phyloP scores from a whole-genome alignment of 257 asterid genomes.

The Euphrasia confusa region DNA sequence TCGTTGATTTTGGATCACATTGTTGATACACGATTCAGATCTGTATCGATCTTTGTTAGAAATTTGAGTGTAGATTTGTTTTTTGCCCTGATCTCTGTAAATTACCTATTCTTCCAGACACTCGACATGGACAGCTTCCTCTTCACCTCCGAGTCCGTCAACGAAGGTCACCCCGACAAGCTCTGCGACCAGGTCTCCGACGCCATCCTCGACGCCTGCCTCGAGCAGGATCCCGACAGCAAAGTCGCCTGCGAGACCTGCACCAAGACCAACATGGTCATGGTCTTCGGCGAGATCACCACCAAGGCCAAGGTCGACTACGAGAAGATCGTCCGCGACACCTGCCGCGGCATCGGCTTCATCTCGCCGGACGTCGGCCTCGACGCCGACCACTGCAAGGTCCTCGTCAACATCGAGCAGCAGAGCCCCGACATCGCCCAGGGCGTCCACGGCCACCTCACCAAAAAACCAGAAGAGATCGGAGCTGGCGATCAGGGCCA shows the following conservation, averaged over 20 bases:
- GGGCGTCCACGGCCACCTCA: slow-evolving; percentile 64
- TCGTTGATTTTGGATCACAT: slow-evolving; percentile 6
- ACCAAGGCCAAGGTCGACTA: slow-evolving; percentile 57
- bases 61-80: too few relatives aligned
- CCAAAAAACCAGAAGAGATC: slow-evolving; percentile 68
- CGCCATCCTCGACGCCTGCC: slow-evolving; percentile 66
- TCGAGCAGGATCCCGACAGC: slow-evolving; percentile 68
- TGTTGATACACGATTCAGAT: slow-evolving; percentile 13
- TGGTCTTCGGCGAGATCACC: slow-evolving; percentile 69
- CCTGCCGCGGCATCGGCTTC: slow-evolving; percentile 68
- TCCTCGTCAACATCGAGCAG: slow-evolving; percentile 58
- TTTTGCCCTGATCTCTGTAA: too few relatives aligned
- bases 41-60: neutral
- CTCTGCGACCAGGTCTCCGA: slow-evolving; percentile 69
- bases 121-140: slow-evolving; percentile 44
- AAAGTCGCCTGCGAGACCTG: slow-evolving; percentile 72
- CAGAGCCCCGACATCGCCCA: slow-evolving; percentile 74
- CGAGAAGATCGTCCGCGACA: slow-evolving; percentile 64
- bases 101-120: slow-evolving; percentile 18
- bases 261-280: slow-evolving; percentile 57
- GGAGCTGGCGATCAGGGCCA: slow-evolving; percentile 84
- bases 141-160: slow-evolving; percentile 63
- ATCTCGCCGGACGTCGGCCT: slow-evolving; percentile 59
- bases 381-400: slow-evolving; percentile 67
- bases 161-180: slow-evolving; percentile 78